Conservation (phyloP, 1,284 basidiomycete genomes). For the Cryptococcus maquisensis region DNA sequence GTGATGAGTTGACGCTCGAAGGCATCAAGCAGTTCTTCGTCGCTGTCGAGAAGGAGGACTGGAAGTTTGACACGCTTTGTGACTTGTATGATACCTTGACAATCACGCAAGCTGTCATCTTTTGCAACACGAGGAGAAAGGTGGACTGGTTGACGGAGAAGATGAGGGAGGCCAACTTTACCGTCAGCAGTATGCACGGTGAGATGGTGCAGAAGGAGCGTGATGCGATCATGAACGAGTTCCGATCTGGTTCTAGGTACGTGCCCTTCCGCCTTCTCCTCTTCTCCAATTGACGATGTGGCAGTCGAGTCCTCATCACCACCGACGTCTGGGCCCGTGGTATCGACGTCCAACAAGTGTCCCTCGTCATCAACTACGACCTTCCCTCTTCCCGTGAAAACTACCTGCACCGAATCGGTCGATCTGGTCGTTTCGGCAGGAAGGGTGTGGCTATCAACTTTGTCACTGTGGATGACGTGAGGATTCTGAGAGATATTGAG, state of each 20-base stretch:
- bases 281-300: not conserved
- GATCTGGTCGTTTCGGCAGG: conserved; percentile 57
- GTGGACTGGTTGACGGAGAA: conserved; percentile 99
- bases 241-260: conserved; percentile 87
- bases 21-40: conserved; percentile 99
- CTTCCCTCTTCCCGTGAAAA: conserved; percentile 58
- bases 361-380: conserved; percentile 97
- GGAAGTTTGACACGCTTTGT: conserved; percentile 99
- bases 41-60: conserved; percentile 99
- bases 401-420: conserved; percentile 56
- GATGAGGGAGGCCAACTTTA: conserved; percentile 95
- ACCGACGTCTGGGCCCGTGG: conserved; percentile 99
- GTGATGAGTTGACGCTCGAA: conserved; percentile 98
- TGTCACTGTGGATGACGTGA: conserved; percentile 41
- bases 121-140: conserved; percentile 98
- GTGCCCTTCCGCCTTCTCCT: conserved; percentile 39
- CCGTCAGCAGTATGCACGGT: conserved; percentile 88
- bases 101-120: conserved; percentile 99
- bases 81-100: conserved; percentile 98
- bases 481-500: conserved; percentile 34
- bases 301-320: conserved; percentile 85
- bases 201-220: conserved; percentile 99
- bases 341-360: conserved; percentile 98
- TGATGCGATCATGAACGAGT: conserved; percentile 98
- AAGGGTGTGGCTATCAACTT: conserved; percentile 49